These are phyloP conservation scores for Bassia scoparia DNA, from an alignment of 148 eudicot species.

Conservation along the genomic window DNA sequence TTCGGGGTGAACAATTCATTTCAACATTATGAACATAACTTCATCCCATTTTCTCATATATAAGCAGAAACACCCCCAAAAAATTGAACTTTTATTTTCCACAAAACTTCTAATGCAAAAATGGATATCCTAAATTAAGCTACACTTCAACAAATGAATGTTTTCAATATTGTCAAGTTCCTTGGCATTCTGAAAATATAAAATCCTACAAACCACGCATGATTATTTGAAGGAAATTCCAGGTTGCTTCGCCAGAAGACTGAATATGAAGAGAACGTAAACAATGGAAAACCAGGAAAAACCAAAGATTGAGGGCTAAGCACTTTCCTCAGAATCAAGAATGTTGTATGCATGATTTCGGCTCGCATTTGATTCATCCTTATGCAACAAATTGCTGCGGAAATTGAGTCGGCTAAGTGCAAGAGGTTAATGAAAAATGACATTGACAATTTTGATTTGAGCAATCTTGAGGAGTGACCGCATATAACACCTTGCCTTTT, in stretches of 20 bases:
- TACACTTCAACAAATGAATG: neutral
- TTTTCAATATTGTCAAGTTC: neutral
- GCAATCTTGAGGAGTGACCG: slow-evolving; percentile 7
- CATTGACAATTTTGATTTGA: neutral
- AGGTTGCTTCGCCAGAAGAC: slow-evolving; percentile 26
- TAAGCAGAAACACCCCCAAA: neutral
- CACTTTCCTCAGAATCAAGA: slow-evolving; percentile 27
- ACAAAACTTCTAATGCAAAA: neutral
- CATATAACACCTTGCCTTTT: neutral
- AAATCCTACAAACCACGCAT: neutral
- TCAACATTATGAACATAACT: neutral
- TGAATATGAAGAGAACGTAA: slow-evolving; percentile 28
- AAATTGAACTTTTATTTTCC: neutral
- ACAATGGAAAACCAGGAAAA: slow-evolving; percentile 35
- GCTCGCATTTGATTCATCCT: slow-evolving; percentile 16
- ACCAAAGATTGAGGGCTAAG: slow-evolving; percentile 19
- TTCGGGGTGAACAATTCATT: neutral
- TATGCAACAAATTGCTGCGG: slow-evolving; percentile 22
- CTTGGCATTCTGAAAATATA: neutral
- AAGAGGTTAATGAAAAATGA: slow-evolving; percentile 19
- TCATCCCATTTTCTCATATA: neutral
- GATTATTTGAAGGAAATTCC: neutral
- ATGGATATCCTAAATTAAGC: neutral
- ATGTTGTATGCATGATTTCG: slow-evolving; percentile 11
- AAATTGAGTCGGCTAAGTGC: slow-evolving; percentile 16